Conservation (phyloP, 352 stramenopile genomes). For the Globisporangium canariense region DNA sequence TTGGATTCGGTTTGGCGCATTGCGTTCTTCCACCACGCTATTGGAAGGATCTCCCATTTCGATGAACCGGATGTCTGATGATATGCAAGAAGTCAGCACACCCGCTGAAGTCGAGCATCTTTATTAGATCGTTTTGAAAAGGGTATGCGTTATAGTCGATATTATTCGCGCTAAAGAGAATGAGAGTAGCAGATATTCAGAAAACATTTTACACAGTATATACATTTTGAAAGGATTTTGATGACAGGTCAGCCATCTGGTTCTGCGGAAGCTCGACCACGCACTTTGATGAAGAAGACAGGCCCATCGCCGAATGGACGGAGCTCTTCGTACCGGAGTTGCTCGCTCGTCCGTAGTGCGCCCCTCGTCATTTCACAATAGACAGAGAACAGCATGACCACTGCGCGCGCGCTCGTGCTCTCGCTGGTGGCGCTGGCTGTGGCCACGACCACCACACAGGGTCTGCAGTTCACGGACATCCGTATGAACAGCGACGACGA, state of each 20-base stretch:
- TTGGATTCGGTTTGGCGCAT: no score
- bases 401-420: neutral
- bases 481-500: neutral
- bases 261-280: neutral
- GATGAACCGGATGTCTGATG: neutral
- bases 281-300: neutral
- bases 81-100: neutral
- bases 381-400: neutral
- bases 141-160: neutral
- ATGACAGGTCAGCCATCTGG: neutral
- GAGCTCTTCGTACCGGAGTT: neutral
- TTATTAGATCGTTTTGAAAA: neutral
- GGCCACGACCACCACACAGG: neutral
- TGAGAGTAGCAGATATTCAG: no score
- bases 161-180: no score
- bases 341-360: neutral
- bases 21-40: no score
- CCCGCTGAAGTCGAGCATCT: neutral
- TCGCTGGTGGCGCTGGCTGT: neutral
- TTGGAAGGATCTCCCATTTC: no score
- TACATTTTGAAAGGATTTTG: neutral
- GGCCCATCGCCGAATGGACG: neutral
- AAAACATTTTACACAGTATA: neutral
- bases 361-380: neutral
- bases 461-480: slow-evolving; percentile 14